Evolutionary conservation across 306 rosid species (phyloP), one percentile per base, ranked within the genome.

Genomic region (Corylus avellana): DNA sequence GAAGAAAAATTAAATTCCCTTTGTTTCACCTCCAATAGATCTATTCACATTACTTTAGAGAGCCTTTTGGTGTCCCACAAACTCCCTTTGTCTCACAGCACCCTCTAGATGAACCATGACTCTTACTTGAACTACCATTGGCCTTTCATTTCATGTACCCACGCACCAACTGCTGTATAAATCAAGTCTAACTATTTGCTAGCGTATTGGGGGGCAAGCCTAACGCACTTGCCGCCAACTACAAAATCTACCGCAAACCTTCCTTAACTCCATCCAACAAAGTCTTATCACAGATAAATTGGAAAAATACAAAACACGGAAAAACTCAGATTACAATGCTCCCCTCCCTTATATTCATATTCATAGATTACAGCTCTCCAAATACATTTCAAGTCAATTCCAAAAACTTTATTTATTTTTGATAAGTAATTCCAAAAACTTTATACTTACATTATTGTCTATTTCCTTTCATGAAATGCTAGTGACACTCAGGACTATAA

Each of bases 1-100:
- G 44, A 81, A 46, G 78, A 77, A 70, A 58, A 77, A 59, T 32
- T 32, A 32, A 32, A 32, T 32, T 32, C 35, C 35, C 35, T 1
- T 32, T 32, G 35, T 32, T 32, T 32, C 35, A 32, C 18, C 12
- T 37, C 25, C 35, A 8, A 17, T 35, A 35, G 22, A 8, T 12
- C n/a, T 32, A 35, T 37, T 25, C 48, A 64, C 22, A 64, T 17
- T 37, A 62, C 37, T 27, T 62, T 62, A 69, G 46, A 29, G 6
- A 22, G 51, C 55, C 53, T 46, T 71, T 46, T 3, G 75, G 48
- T 48, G 10, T 5, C 39, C 20, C 57, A 71, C 22, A 29, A 54
- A 12, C 44, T 18, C 46, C 46, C 44, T 32, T 8, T 20, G 20
- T 29, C 77, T 49, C n/a, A 35, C 48, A 29, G 44, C 57, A 13